Percentiles rank a stretch among this genome's conserved stretches.
These are phyloP conservation scores for Closterium sp. DNA, from an alignment of 139 green algal species.

Conservation along the genomic window DNA sequence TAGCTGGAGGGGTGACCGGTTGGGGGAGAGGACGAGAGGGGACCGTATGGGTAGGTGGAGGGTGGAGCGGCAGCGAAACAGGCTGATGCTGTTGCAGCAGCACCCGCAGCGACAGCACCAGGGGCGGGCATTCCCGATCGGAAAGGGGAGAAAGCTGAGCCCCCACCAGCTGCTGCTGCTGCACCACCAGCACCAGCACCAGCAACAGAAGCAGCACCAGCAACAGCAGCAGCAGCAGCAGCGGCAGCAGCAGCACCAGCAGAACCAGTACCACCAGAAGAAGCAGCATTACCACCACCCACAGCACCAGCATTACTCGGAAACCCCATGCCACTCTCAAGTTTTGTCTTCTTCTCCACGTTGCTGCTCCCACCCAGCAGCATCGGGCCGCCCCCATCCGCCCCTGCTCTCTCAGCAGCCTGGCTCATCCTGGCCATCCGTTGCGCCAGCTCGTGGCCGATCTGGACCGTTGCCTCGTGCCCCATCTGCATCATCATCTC, in stretches of 20 bases:
- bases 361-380: not conserved
- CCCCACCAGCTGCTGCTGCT: not conserved
- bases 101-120: not conserved
- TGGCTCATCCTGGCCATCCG: not conserved
- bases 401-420: not conserved
- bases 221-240: not conserved
- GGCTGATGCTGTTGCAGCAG: not conserved
- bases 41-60: not conserved
- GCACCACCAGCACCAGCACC: not conserved
- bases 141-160: not conserved
- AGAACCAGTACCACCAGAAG: too few relatives aligned
- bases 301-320: not conserved
- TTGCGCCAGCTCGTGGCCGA: not conserved
- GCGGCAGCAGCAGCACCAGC: not conserved
- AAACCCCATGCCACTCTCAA: not conserved
- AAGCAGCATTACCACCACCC: not conserved
- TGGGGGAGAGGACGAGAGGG: not conserved
- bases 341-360: not conserved
- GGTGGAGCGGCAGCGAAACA: not conserved
- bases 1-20: not conserved
- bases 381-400: not conserved
- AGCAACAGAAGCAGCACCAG: not conserved
- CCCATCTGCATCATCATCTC: constrained; percentile 6
- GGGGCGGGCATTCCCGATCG: not conserved
- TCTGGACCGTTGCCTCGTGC: not conserved